Conservation (phyloP, 371 early-diverging fungal species). For the Zychaea mexicana region DNA sequence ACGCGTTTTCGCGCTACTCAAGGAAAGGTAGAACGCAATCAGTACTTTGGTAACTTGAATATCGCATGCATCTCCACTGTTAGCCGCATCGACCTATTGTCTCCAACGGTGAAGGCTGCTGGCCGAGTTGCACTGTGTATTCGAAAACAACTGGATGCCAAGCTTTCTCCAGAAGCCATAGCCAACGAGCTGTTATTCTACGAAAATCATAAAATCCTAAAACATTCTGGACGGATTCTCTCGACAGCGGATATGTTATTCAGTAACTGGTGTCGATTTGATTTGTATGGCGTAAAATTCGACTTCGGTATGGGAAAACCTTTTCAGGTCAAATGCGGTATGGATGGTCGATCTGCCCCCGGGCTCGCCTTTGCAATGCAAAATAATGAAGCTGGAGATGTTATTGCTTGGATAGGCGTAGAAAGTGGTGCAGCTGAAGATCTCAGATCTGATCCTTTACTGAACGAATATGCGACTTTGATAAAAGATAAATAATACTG, state of each 20-base stretch:
- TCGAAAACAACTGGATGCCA: conserved; percentile 20
- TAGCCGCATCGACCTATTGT: conserved; percentile 29
- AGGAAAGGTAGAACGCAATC: conserved; percentile 23
- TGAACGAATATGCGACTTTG: conserved; percentile 39
- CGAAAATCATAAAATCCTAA: conserved; percentile 18
- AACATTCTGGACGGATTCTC: conserved; percentile 14
- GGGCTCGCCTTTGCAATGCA: conserved; percentile 35
- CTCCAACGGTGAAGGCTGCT: conserved; percentile 21
- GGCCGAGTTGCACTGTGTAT: conserved; percentile 35
- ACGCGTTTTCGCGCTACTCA: conserved; percentile 34
- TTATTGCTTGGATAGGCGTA: conserved; percentile 29
- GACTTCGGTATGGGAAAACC: conserved; percentile 47
- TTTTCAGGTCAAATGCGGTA: conserved; percentile 28
- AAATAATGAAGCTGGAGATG: conserved; percentile 27
- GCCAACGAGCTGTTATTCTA: conserved; percentile 37
- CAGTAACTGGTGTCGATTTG: conserved; percentile 49
- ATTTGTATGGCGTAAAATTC: conserved; percentile 31
- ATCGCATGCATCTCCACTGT: conserved; percentile 22
- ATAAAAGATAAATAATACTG: no score
- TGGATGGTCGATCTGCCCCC: conserved; percentile 31
- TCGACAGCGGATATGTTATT: conserved; percentile 39
- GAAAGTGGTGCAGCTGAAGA: conserved; percentile 28
- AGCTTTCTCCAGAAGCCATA: conserved; percentile 36
- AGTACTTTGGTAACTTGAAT: conserved; percentile 46
- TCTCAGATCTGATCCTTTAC: conserved; percentile 27